These are phyloP conservation scores for Nelumbo lutea DNA, from an alignment of 164 flowering plant genomes.

Conservation along the genomic window DNA sequence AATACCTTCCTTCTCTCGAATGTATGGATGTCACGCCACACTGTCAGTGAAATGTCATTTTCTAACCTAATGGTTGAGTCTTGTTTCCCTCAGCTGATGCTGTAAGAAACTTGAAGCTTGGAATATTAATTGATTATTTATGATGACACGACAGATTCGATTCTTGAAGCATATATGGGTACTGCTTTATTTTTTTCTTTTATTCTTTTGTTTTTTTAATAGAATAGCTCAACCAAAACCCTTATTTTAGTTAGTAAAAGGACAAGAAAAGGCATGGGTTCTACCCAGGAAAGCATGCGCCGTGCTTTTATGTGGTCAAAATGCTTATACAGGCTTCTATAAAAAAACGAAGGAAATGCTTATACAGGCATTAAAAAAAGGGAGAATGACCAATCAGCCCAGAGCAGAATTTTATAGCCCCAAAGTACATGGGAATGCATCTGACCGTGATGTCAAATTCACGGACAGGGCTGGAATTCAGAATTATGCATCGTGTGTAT, in stretches of 20 bases:
- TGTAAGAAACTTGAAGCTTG: not conserved
- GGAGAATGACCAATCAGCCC: too few species aligned
- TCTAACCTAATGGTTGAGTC: not conserved
- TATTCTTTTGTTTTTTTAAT: not conserved
- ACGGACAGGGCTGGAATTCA: too few species aligned
- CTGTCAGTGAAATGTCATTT: not conserved
- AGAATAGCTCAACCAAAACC: not conserved
- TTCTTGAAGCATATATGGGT: not conserved
- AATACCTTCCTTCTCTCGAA: not conserved
- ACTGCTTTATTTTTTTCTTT: not conserved
- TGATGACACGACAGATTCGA: not conserved
- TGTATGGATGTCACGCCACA: not conserved
- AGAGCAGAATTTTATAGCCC: too few species aligned
- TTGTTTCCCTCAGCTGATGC: not conserved
- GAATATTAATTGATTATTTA: not conserved
- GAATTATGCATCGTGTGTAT: too few species aligned
- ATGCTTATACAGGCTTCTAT: too few species aligned
- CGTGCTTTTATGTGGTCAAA: not conserved
- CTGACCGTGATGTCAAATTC: too few species aligned
- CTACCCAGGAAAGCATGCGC: not conserved
- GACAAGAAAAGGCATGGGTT: not conserved
- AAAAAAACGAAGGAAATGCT: too few species aligned
- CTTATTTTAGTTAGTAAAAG: not conserved
- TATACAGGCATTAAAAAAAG: too few species aligned
- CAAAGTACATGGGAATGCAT: too few species aligned